These are phyloP conservation scores for Xanthoceras sorbifolium DNA, from an alignment of 345 rosid genomes.

Conservation along the genomic window DNA sequence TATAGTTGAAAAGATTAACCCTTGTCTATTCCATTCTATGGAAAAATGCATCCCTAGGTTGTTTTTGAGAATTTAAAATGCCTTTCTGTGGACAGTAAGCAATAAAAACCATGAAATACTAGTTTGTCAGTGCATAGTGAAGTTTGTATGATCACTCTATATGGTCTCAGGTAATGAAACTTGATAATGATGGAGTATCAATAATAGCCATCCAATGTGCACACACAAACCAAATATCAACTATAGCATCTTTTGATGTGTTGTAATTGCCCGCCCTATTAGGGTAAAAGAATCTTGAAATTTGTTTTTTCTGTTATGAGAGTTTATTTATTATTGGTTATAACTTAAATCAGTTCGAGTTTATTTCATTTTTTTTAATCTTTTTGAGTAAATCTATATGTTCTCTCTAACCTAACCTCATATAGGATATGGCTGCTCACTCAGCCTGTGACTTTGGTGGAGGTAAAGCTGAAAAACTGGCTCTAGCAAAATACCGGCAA, in stretches of 20 bases:
- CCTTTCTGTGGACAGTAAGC: not conserved
- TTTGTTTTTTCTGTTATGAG: not conserved
- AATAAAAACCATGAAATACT: not conserved
- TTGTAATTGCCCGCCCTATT: not conserved
- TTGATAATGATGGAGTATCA: not conserved
- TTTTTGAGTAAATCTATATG: not conserved
- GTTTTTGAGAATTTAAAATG: not conserved
- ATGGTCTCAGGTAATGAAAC: not conserved
- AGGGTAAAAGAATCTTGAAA: slow-evolving; percentile 8
- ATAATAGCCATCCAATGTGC: not conserved
- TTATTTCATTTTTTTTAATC: not conserved
- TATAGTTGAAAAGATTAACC: not conserved
- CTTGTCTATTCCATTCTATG: not conserved
- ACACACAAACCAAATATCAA: not conserved
- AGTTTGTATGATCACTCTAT: slow-evolving; percentile 4
- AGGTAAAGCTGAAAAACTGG: slow-evolving; percentile 88
- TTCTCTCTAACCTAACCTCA: slow-evolving; percentile 5
- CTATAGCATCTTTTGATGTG: not conserved
- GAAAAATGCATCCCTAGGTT: not conserved
- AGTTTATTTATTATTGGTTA: slow-evolving; percentile 2
- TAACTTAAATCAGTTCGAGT: not conserved
- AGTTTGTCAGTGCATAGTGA: not conserved
- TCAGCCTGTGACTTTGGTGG: slow-evolving; percentile 98
- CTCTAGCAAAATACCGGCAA: slow-evolving; percentile 87
- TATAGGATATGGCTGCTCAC: slow-evolving; percentile 99